A percentile compares a stretch with the other conserved stretches of the same genome.
phyloP scores from a whole-genome alignment of 306 rosid genomes.

The Quercus cerris region DNA sequence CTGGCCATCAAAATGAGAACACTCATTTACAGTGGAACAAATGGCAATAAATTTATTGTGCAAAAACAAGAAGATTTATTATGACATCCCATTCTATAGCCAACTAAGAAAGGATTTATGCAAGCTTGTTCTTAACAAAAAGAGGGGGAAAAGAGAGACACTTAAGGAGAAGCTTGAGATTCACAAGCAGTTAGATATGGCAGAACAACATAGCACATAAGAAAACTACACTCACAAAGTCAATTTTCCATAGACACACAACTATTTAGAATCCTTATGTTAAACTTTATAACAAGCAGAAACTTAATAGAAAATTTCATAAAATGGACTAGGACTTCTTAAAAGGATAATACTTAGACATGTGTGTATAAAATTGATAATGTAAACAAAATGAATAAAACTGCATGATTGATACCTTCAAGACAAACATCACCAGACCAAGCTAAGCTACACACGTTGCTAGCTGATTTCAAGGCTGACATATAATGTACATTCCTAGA shows the following conservation, averaged over 20 bases:
- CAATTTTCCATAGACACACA: background rate
- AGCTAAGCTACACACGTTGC: constrained; percentile 59
- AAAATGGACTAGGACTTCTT: constrained; percentile 5
- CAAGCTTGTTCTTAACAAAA: background rate
- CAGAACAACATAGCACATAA: constrained; percentile 9
- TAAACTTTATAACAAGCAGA: constrained; percentile 1
- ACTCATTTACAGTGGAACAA: constrained; percentile 17
- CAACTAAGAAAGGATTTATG: background rate
- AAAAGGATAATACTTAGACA: constrained; percentile 15
- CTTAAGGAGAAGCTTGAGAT: background rate
- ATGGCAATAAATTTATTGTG: background rate
- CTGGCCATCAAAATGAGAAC: constrained; percentile 38
- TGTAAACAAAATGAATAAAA: constrained; percentile 13
- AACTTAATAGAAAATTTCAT: constrained; percentile 3
- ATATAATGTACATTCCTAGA: constrained; percentile 56
- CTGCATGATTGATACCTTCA: constrained; percentile 59
- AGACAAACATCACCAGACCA: constrained; percentile 84
- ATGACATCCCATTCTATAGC: background rate
- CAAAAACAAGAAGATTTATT: background rate
- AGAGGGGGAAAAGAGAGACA: background rate
- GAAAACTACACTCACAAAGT: constrained; percentile 3
- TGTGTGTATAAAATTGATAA: background rate
- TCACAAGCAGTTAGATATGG: constrained; percentile 6
- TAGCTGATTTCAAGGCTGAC: constrained; percentile 79
- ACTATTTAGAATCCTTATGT: background rate